A percentile compares a stretch with the other conserved stretches of the same genome.
These are phyloP conservation scores for Oligophagozyma castellii DNA, from an alignment of 1,139 yeast species.

Conservation along the genomic window DNA sequence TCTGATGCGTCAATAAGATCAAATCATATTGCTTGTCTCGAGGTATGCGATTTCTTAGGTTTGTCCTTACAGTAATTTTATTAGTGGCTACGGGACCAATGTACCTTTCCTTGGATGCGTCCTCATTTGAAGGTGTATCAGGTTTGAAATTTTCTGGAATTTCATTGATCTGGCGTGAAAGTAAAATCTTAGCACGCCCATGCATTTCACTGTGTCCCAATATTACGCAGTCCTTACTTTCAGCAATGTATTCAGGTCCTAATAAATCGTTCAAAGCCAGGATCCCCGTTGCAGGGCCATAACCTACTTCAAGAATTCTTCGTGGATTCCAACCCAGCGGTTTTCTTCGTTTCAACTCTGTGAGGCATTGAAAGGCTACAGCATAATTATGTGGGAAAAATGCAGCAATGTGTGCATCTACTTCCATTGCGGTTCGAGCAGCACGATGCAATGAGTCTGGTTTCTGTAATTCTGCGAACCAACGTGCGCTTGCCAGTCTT, in stretches of 20 bases:
- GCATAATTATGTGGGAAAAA: slow-evolving; percentile 80
- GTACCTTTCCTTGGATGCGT: slow-evolving; percentile 22
- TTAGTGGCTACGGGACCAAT: slow-evolving; percentile 51
- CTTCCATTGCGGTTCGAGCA: slow-evolving; percentile 46
- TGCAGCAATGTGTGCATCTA: slow-evolving; percentile 73
- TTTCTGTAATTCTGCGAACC: slow-evolving; percentile 36
- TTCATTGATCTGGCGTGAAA: slow-evolving; percentile 58
- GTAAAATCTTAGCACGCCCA: slow-evolving; percentile 59
- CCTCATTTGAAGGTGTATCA: slow-evolving; percentile 12
- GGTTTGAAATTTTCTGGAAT: slow-evolving; percentile 17
- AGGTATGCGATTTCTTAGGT: slow-evolving; percentile 37
- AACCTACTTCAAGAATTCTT: slow-evolving; percentile 64
- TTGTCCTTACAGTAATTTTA: slow-evolving; percentile 38
- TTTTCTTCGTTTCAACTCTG: slow-evolving; percentile 48
- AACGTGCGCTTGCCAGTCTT: slow-evolving; percentile 40
- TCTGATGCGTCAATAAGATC: slow-evolving; percentile 74
- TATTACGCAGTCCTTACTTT: slow-evolving; percentile 55
- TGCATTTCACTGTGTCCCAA: slow-evolving; percentile 67
- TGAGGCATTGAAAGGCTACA: slow-evolving; percentile 49
- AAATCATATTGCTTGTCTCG: slow-evolving; percentile 48
- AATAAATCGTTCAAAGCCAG: slow-evolving; percentile 73
- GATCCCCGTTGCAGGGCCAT: slow-evolving; percentile 90
- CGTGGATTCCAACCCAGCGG: slow-evolving; percentile 48
- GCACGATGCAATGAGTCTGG: slow-evolving; percentile 34
- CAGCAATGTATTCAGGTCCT: slow-evolving; percentile 50